Evolutionary conservation across 305 asterid species (phyloP).

Genomic region (Plantago rigida): DNA sequence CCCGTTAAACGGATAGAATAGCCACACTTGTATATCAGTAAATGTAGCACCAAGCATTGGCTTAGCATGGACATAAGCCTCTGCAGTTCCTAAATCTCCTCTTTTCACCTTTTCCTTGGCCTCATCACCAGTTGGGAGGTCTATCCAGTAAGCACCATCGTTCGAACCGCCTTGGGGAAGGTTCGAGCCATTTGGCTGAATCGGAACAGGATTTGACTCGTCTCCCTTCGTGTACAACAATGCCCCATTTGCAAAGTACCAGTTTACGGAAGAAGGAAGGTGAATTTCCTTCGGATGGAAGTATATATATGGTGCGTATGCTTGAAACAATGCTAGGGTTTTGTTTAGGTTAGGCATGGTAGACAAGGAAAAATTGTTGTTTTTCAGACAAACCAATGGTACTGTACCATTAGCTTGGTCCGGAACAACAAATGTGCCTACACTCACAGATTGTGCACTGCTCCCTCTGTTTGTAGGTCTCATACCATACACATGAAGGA

Average conservation of each 20-base stretch:
- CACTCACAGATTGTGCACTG: slow-evolving; percentile 38
- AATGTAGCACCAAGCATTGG: slow-evolving; percentile 61
- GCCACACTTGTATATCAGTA: slow-evolving; percentile 69
- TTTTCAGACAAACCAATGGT: slow-evolving; percentile 51
- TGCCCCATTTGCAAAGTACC: slow-evolving; percentile 68
- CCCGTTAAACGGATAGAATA: slow-evolving; percentile 78
- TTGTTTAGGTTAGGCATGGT: slow-evolving; percentile 47
- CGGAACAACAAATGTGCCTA: slow-evolving; percentile 39
- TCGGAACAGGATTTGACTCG: slow-evolving; percentile 39
- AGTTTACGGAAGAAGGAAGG: slow-evolving; percentile 64
- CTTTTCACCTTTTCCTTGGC: slow-evolving; percentile 30
- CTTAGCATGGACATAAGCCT: slow-evolving; percentile 59
- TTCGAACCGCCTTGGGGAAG: slow-evolving; percentile 71
- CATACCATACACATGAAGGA: slow-evolving; percentile 33
- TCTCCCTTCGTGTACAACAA: slow-evolving; percentile 43
- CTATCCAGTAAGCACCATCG: slow-evolving; percentile 63
- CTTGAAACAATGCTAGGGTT: slow-evolving; percentile 34
- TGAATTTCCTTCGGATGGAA: slow-evolving; percentile 60
- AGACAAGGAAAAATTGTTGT: slow-evolving; percentile 38
- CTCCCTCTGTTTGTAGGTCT: slow-evolving; percentile 53
- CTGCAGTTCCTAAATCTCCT: slow-evolving; percentile 51
- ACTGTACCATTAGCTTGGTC: slow-evolving; percentile 8
- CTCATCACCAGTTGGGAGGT: slow-evolving; percentile 47
- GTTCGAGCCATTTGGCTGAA: slow-evolving; percentile 49
- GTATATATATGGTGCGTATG: slow-evolving; percentile 57